A percentile compares a stretch with the other conserved stretches of the same genome.
Evolutionary conservation across 2,329 filamentous ascomycete genomes (phyloP).

Genomic region (Fusarium subglutinans): DNA sequence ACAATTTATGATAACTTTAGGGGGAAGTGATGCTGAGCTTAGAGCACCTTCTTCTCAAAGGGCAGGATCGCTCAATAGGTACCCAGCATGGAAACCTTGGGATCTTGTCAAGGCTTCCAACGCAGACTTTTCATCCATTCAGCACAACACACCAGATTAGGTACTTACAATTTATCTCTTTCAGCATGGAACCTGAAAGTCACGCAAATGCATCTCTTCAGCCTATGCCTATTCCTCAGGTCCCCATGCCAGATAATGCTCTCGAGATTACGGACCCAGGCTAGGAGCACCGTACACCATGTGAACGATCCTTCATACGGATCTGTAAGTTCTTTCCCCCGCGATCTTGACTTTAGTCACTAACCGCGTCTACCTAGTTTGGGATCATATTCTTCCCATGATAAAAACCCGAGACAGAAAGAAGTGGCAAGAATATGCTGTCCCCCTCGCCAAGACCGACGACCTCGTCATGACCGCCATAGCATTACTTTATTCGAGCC

Average conservation of each 20-base stretch:
- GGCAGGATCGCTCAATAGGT: background rate
- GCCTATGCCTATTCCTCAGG: background rate
- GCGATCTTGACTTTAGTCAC: background rate
- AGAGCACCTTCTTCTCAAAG: background rate
- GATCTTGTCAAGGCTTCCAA: background rate
- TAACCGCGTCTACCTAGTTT: conserved; percentile 23
- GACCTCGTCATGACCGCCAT: conserved; percentile 41
- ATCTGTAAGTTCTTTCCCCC: background rate
- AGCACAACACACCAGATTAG: background rate
- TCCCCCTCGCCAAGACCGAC: conserved; percentile 32
- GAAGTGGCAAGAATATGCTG: conserved; percentile 33
- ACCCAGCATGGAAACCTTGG: background rate
- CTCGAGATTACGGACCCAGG: background rate
- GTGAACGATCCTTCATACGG: background rate
- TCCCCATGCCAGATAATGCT: background rate
- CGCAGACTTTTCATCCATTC: background rate
- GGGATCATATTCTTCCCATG: conserved; percentile 33
- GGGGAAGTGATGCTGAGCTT: background rate
- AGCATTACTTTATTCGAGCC: background rate
- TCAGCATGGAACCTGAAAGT: background rate
- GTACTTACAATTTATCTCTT: background rate
- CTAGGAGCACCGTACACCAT: background rate
- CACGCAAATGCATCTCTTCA: background rate
- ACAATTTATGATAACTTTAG: background rate
- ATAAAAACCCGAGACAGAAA: conserved; percentile 33